Evolutionary conservation across 1,139 yeast genomes (phyloP), one percentile per base, ranked within the genome.

Genomic region (Zygoascus meyerae): DNA sequence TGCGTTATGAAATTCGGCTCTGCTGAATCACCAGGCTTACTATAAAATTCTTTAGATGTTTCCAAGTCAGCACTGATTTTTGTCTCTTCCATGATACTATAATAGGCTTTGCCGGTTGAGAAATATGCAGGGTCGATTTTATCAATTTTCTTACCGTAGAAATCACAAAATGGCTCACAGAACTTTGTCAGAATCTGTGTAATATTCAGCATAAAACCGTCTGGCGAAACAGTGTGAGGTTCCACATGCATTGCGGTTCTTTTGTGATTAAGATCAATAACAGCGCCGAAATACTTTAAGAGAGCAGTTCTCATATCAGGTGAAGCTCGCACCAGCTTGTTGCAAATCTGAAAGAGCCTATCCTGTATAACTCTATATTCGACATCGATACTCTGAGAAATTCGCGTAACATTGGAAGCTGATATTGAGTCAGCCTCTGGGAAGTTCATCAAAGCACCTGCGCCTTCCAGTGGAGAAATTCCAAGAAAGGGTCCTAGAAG

Each of bases 221-320:
- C 90, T 6, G 87, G 73, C 1, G 95, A 80, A 45, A 86, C 70
- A 47, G 79, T 76, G 15, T 73, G 69, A 7, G 78, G 75, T 57
- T 85, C 83, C 3, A 92, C 85, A 63, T 86, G 95, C 55, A 86
- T 81, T 42, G 97, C 97, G 56, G 86, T 77, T 66, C 97, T 78
- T 58, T 86, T 75, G 66, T 90, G 97, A 62, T 90, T 89, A 49
- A 78, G 72, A 59, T 90, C 86, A 16, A 87, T 75, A 40, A 89
- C 73, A 34, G 74, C 75, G 2, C 84, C 84, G 64, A 90, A 79
- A 74, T 83, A 89, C 46, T 71, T 64, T 52, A 92, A 67, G 46
- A 90, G 62, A 40, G 70, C 79, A 35, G 68, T 69, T 53, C 97
- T 74, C 0, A 95, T 76, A 34, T 72, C 70, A 0, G 76, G 65